Percentiles rank a stretch among this genome's conserved stretches.
Evolutionary conservation across 306 rosid species (phyloP).

Genomic region (Vigna reflexopilosa): DNA sequence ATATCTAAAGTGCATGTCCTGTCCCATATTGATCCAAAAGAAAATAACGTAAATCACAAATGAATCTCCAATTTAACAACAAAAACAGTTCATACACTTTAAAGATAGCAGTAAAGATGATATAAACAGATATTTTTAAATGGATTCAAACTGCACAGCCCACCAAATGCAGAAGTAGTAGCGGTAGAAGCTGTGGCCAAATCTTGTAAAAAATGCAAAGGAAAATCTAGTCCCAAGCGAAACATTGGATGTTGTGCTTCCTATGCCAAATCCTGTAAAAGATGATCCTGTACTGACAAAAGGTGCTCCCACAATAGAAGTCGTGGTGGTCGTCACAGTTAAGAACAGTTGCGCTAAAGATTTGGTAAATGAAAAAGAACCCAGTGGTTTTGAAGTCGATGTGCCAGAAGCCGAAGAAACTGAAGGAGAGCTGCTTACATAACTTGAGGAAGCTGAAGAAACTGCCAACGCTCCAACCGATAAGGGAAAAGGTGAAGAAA

Average conservation of each 20-base stretch:
- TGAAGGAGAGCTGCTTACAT: conserved; percentile 48
- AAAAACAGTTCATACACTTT: conserved; percentile 6
- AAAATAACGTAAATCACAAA: background rate
- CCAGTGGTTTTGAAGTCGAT: conserved; percentile 47
- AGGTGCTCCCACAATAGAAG: conserved; percentile 56
- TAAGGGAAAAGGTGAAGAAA: too few species aligned
- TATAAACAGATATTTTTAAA: conserved; percentile 6
- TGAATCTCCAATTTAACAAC: background rate
- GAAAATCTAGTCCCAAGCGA: conserved; percentile 63
- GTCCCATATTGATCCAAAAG: background rate
- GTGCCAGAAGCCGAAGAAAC: conserved; percentile 39
- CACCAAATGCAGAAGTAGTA: conserved; percentile 60
- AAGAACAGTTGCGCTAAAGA: conserved; percentile 63
- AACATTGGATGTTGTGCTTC: conserved; percentile 47
- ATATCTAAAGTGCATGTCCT: too few species aligned
- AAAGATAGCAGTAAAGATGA: background rate
- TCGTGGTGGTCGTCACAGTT: conserved; percentile 57
- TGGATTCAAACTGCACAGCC: conserved; percentile 31
- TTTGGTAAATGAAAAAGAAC: conserved; percentile 56
- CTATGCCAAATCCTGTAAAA: conserved; percentile 51
- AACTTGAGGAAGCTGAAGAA: conserved; percentile 38
- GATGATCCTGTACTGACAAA: conserved; percentile 48
- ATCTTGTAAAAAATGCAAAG: conserved; percentile 43
- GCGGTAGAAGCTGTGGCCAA: conserved; percentile 42
- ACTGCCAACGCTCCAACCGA: conserved; percentile 6